phyloP scores from a whole-genome alignment of 163 green algal species.

The Scenedesmus sp. region DNA sequence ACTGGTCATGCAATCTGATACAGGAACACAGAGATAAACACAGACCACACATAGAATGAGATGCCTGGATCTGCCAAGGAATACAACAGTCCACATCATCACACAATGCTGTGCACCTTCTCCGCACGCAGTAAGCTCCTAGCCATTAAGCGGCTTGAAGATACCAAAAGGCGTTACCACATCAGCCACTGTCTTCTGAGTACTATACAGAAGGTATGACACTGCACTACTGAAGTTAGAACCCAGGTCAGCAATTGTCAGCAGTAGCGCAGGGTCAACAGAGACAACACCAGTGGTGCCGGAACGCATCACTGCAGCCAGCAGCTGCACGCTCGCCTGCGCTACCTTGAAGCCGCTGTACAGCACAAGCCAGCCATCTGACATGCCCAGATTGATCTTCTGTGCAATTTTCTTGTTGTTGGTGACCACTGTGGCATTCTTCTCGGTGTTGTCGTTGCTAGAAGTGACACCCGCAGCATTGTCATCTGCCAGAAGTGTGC shows the following conservation, averaged over 20 bases:
- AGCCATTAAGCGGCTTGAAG: neutral
- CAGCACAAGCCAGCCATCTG: neutral
- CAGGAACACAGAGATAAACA: no score
- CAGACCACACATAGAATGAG: no score
- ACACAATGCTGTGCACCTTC: no score
- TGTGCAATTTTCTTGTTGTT: neutral
- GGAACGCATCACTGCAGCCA: neutral
- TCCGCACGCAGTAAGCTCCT: neutral
- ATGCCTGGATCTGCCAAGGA: no score
- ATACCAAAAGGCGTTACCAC: neutral
- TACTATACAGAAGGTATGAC: neutral
- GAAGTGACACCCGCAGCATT: neutral
- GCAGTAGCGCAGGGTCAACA: neutral
- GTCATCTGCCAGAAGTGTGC: neutral
- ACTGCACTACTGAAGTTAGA: neutral
- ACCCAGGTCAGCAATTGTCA: neutral
- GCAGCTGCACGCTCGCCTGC: neutral
- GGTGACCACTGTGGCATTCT: neutral
- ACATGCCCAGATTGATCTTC: neutral
- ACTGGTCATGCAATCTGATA: no score
- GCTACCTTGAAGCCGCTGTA: neutral
- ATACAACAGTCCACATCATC: no score
- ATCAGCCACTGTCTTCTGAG: neutral
- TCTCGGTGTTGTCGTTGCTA: neutral
- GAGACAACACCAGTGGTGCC: neutral